Base-by-base conservation (phyloP, 1,139 yeast genomes). In the Lodderomyces jiufengensis region DNA sequence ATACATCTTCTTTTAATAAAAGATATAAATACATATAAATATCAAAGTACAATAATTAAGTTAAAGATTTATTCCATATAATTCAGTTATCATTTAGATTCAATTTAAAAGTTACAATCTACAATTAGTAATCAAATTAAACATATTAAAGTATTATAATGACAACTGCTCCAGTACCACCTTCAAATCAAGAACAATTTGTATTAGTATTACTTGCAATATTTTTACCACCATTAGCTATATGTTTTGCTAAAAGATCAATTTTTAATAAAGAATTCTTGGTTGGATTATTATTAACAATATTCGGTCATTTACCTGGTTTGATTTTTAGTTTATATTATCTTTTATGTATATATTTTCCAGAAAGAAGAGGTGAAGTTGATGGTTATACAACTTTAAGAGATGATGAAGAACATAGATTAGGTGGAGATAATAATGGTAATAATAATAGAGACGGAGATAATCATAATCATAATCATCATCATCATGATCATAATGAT, bases 211-310 rank as follows among this genome's bases (percentile, higher is more conserved):
- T 63, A 8, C 50, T 64, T 46, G 68, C 63, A 9, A 39, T 66
- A 11, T 43, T 67, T 6, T 43, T 67, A 31, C 74, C 74, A 4
- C 74, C 74, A 3, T 54, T 66, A 31, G 70, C 73, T 1, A 51
- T 67, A 11, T 59, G 59, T 34, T 46, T 68, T 13, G 45, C 63
- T 34, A 48, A 48, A 12, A 53, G 55, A 32, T 46, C 59, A 18
- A 43, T 63, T 23, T 55, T 52, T 34, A 64, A 64, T 40, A 60
- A 57, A 46, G 71, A 66, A 41, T 57, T 63, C 33, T 54, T 63
- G 30, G 56, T 67, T 6, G 49, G 62, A 2, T 49, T 65, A 4
- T 37, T 67, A 22, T 61, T 69, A 36, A 66, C 73, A 2, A 39
- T 63, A 5, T 49, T 62, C 34, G 68, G 69, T n/a, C 68, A 63